phyloP scores from a whole-genome alignment of 2,329 filamentous ascomycete species.

The Clonostachys byssicola region DNA sequence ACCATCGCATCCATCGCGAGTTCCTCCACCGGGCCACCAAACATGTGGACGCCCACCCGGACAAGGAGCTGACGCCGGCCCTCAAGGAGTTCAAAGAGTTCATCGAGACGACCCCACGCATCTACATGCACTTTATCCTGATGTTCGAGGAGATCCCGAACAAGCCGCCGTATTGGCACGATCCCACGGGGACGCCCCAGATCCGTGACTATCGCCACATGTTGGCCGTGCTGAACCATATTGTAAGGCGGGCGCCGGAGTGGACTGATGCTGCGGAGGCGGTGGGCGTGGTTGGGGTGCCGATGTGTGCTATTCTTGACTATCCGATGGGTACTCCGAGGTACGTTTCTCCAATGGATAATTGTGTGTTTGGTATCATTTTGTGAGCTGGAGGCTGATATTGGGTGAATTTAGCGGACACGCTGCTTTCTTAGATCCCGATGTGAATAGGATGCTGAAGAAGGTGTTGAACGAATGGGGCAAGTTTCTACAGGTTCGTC shows the following conservation, averaged over 20 bases:
- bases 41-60: constrained; percentile 45
- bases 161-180: constrained; percentile 54
- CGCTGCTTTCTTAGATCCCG: constrained; percentile 49
- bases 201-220: constrained; percentile 65
- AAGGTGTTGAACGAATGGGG: constrained; percentile 56
- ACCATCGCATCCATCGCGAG: constrained; percentile 56
- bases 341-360: constrained; percentile 14
- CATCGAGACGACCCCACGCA: constrained; percentile 58
- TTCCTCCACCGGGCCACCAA: constrained; percentile 57
- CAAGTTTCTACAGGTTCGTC: constrained; percentile 39
- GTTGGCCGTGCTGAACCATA: constrained; percentile 61
- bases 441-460: constrained; percentile 49
- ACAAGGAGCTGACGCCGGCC: constrained; percentile 50
- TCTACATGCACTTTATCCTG: constrained; percentile 62
- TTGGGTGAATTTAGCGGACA: constrained; percentile 29
- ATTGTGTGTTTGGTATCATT: not conserved
- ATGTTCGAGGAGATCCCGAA: constrained; percentile 67
- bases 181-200: constrained; percentile 58
- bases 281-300: constrained; percentile 49
- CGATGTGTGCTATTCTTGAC: constrained; percentile 48
- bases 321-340: constrained; percentile 52
- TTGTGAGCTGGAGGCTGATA: not conserved
- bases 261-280: constrained; percentile 47
- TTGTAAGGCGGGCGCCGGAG: constrained; percentile 43
- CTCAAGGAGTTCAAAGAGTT: constrained; percentile 61